These are phyloP conservation scores for Endocarpon pusillum DNA, from an alignment of 495 filamentous ascomycete genomes.

Conservation along the genomic window DNA sequence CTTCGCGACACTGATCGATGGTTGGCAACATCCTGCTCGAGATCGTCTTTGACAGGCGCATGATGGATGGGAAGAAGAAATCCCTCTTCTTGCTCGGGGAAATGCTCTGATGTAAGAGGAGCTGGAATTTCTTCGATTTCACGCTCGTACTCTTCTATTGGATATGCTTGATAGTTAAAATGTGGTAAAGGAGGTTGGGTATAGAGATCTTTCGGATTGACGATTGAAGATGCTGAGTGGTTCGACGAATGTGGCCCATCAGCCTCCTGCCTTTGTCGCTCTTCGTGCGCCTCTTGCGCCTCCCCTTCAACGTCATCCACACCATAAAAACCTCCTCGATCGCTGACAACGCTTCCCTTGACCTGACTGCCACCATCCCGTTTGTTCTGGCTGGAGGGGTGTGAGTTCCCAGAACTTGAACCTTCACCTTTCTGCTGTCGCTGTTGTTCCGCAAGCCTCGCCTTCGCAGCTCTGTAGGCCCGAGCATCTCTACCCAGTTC, in stretches of 20 bases:
- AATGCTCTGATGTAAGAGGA: no score
- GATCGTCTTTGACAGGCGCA: conserved; percentile 42
- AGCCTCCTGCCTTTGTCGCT: background rate
- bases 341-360: conserved; percentile 26
- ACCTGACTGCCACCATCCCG: conserved; percentile 21
- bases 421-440: conserved; percentile 21
- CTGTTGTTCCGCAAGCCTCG: conserved; percentile 14
- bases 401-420: conserved; percentile 26
- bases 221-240: conserved; percentile 24
- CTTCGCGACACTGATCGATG: conserved; percentile 60
- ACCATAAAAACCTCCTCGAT: conserved; percentile 41
- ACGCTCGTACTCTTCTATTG: conserved; percentile 33
- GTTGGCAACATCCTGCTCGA: conserved; percentile 23
- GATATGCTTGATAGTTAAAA: conserved; percentile 11
- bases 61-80: conserved; percentile 73
- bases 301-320: conserved; percentile 36
- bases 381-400: conserved; percentile 28
- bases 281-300: no score
- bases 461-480: conserved; percentile 32
- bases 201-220: conserved; percentile 22
- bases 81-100: conserved; percentile 41
- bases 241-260: conserved; percentile 29
- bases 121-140: conserved; percentile 27
- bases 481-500: conserved; percentile 48
- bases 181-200: conserved; percentile 6